These are phyloP conservation scores for Ettlia oleoabundans DNA, from an alignment of 139 green algal genomes.

Conservation along the genomic window DNA sequence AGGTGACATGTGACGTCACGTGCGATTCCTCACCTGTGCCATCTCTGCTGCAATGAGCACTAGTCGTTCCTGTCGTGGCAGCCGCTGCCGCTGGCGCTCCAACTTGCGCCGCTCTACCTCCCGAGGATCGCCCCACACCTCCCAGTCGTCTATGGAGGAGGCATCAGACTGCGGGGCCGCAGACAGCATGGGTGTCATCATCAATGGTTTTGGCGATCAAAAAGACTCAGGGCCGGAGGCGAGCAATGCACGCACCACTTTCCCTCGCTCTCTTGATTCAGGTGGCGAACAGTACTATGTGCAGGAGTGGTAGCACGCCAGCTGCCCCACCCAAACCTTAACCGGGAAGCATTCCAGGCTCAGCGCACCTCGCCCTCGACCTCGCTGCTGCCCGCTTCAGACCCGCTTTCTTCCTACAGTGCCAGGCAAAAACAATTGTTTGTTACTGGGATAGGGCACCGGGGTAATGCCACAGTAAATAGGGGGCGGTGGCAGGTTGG, in stretches of 20 bases:
- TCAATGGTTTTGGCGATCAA: too few relatives aligned
- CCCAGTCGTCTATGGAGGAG: conserved; percentile 74
- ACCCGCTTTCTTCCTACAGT: conserved; percentile 7
- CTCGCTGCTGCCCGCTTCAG: conserved; percentile 28
- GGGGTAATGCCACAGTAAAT: too few relatives aligned
- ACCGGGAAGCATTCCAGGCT: too few relatives aligned
- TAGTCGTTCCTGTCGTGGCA: conserved; percentile 43
- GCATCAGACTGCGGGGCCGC: conserved; percentile 5
- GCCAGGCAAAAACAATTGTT: background rate
- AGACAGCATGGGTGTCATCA: background rate
- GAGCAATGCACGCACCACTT: background rate
- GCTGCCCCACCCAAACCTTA: too few relatives aligned
- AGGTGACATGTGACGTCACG: too few relatives aligned
- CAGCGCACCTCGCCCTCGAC: background rate
- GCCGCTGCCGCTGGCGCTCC: conserved; percentile 41
- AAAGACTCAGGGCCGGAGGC: too few relatives aligned
- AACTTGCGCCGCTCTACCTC: conserved; percentile 65
- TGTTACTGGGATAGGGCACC: too few relatives aligned
- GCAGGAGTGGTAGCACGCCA: too few relatives aligned
- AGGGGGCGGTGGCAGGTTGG: too few relatives aligned
- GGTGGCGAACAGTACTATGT: too few relatives aligned
- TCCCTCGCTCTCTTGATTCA: too few relatives aligned
- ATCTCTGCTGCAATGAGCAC: conserved; percentile 54
- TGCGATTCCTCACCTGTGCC: conserved; percentile 13
- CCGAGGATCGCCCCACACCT: conserved; percentile 82